These are phyloP conservation scores for Colletotrichum tanaceti DNA, from an alignment of 2,329 filamentous ascomycete species.

Conservation along the genomic window DNA sequence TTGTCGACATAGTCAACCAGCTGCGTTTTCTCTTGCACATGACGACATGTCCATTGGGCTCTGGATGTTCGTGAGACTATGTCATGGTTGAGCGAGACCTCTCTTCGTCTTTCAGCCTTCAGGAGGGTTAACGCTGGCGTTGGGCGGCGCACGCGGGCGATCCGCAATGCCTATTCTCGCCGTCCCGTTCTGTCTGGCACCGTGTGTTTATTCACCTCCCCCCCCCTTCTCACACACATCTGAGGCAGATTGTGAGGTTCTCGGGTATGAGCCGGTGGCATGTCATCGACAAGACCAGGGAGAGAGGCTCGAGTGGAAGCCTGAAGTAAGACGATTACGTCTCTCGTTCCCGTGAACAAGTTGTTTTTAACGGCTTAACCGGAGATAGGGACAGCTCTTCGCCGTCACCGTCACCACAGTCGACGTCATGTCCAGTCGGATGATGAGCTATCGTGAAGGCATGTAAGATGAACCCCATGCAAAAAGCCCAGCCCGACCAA, in stretches of 20 bases:
- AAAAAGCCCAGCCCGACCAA: no score
- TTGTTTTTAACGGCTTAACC: no score
- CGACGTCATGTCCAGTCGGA: no score
- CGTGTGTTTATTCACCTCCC: not conserved
- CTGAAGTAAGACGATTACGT: slow-evolving; percentile 41
- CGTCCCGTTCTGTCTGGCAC: not conserved
- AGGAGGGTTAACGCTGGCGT: not conserved
- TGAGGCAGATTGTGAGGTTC: slow-evolving; percentile 45
- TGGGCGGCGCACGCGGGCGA: not conserved
- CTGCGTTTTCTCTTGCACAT: slow-evolving; percentile 32
- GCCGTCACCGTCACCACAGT: no score
- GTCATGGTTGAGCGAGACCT: not conserved
- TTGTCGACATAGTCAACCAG: slow-evolving; percentile 38
- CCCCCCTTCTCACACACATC: no score
- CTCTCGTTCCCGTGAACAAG: not conserved
- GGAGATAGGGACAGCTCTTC: no score
- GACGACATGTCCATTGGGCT: no score
- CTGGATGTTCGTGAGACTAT: not conserved
- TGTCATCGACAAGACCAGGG: slow-evolving; percentile 48
- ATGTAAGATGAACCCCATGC: no score
- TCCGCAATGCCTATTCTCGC: no score
- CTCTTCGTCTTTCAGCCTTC: no score
- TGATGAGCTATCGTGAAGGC: no score
- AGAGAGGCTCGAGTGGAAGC: slow-evolving; percentile 48
- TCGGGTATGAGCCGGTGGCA: slow-evolving; percentile 48